These are phyloP conservation scores for Pseudonitzschia delicatissima DNA, from an alignment of 108 stramenopile species.

Conservation along the genomic window DNA sequence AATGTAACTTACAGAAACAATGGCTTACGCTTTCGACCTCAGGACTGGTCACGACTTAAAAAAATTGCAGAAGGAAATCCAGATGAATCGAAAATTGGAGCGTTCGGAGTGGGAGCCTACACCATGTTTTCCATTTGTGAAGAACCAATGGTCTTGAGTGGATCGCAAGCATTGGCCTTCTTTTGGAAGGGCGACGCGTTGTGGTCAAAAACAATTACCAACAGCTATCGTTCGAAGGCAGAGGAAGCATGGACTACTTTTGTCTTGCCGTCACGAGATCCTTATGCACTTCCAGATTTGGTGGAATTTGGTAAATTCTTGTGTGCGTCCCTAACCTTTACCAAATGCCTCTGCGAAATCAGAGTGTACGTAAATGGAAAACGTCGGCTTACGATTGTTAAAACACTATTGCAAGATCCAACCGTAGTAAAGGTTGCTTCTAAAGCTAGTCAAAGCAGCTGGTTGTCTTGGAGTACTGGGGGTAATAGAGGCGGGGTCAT, in stretches of 20 bases:
- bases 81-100: constrained; percentile 55
- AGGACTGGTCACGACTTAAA: constrained; percentile 78
- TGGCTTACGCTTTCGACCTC: constrained; percentile 70
- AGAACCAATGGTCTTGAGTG: constrained; percentile 75
- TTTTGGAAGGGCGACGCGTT: constrained; percentile 85
- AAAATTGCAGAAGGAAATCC: constrained; percentile 91
- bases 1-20: constrained; percentile 76
- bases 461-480: constrained; percentile 29
- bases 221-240: constrained; percentile 21
- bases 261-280: constrained; percentile 69
- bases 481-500: constrained; percentile 44
- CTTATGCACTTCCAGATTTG: constrained; percentile 60
- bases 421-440: constrained; percentile 24
- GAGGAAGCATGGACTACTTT: constrained; percentile 68
- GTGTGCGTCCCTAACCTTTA: constrained; percentile 70
- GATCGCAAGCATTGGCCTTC: constrained; percentile 61
- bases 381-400: constrained; percentile 47
- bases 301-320: constrained; percentile 75
- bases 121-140: constrained; percentile 86
- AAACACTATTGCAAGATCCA: constrained; percentile 57
- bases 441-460: constrained; percentile 27
- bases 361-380: constrained; percentile 59
- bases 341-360: constrained; percentile 48
- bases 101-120: constrained; percentile 86
- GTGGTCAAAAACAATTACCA: constrained; percentile 56